Conservation (phyloP, 2,329 filamentous ascomycete species). For the Epichloe sp. region DNA sequence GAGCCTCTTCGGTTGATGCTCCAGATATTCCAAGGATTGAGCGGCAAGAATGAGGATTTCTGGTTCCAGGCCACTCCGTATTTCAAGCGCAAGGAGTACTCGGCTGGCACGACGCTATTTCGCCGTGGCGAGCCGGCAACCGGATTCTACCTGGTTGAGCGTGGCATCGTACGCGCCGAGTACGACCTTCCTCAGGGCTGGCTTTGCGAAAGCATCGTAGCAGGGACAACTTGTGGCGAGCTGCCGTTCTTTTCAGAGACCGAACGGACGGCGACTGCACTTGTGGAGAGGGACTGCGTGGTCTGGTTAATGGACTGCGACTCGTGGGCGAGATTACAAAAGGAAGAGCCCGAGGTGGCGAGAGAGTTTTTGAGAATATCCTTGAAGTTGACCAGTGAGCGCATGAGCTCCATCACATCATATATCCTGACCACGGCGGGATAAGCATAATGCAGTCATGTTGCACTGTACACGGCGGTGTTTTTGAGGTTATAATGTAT, state of each 20-base stretch:
- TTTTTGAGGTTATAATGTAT: background rate
- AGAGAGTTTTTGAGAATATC: constrained; percentile 73
- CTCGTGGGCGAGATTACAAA: constrained; percentile 61
- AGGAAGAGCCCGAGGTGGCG: constrained; percentile 61
- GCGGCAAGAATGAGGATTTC: constrained; percentile 80
- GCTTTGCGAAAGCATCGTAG: constrained; percentile 83
- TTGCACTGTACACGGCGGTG: background rate
- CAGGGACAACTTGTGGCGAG: constrained; percentile 90
- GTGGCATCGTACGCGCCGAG: constrained; percentile 77
- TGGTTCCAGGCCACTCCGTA: constrained; percentile 74
- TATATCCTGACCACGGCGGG: constrained; percentile 39
- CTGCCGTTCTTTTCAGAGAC: constrained; percentile 94
- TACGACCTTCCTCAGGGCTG: constrained; percentile 83
- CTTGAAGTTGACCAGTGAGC: constrained; percentile 87
- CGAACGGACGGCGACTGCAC: constrained; percentile 70
- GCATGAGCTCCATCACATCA: constrained; percentile 61
- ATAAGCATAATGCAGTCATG: constrained; percentile 12
- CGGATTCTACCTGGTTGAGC: constrained; percentile 83
- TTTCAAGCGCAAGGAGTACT: constrained; percentile 57
- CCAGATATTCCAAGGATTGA: constrained; percentile 87
- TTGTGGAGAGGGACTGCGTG: constrained; percentile 68
- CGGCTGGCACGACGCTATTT: constrained; percentile 63
- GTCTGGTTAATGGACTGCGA: constrained; percentile 67
- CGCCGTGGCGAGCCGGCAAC: constrained; percentile 61
- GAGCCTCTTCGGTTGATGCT: constrained; percentile 85